Base-by-base conservation (phyloP, 2,329 filamentous ascomycete genomes). In the Anthostomella pinea region DNA sequence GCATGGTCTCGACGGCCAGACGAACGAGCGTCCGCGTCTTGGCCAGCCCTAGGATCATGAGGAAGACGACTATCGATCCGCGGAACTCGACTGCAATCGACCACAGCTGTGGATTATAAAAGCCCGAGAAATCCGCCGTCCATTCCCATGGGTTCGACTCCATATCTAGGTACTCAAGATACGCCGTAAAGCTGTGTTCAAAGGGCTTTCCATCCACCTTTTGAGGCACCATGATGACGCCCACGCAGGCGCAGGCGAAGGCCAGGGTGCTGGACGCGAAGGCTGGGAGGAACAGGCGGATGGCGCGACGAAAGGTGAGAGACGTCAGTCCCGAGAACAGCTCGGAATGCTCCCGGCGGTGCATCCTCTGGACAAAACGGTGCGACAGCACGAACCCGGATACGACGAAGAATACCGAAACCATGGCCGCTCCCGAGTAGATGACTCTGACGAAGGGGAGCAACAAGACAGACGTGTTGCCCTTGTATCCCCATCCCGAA, bases 361-460 rank as follows among this genome's bases (percentile, higher is more conserved):
- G 51, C 55, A 58, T 58, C 10, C 53, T 49, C 38, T 55, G 53
- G 13, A 68, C 45, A 28, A 62, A 64, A 30, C 65, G 64, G 35
- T 62, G 59, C 11, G 62, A 59, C 3, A 67, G 53, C 22, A 66
- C 64, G 39, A 62, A 66, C 16, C 65, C 65, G 6, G 63, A 66
- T 20, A 68, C 64, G 36, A 67, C 60, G 46, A 67, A 66, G 46
- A 68, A 68, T 6, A 67, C 57, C 11, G 62, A 53, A 4, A 68
- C 65, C 61, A 65, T 66, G 15, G 64, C 59, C 13, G 60, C 56
- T 11, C 63, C 63, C 2, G 59, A 61, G 44, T 58, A 60, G 19
- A 65, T 38, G 22, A 67, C 51, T 43, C 64, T 58, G 16, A 67
- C 26, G 29, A 66, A 61, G 7, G 65, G 65, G 16, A 67, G 44